These are phyloP conservation scores for Paracamarosporium sp. DNA, from an alignment of 2,329 filamentous ascomycete genomes.

Conservation along the genomic window DNA sequence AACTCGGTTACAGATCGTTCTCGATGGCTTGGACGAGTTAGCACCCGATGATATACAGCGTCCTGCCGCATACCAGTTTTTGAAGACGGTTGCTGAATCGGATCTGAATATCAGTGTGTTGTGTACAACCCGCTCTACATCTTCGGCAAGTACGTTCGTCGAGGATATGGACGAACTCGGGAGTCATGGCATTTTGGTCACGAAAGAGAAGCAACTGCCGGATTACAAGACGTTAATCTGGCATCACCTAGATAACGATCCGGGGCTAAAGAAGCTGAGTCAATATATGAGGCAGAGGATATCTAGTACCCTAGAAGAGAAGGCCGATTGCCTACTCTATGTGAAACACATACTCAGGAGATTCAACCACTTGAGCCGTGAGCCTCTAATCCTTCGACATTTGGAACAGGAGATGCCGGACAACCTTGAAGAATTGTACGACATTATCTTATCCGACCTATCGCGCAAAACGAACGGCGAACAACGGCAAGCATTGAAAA, in stretches of 20 bases:
- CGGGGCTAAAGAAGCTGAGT: slow-evolving; percentile 1
- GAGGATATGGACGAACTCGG: neutral
- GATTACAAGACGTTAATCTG: slow-evolving; percentile 3
- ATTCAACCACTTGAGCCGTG: slow-evolving; percentile 2
- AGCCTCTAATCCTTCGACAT: slow-evolving; percentile 5
- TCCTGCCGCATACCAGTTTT: neutral
- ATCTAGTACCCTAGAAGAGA: slow-evolving; percentile 1
- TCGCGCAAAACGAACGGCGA: neutral
- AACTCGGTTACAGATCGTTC: neutral
- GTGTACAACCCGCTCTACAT: slow-evolving; percentile 3
- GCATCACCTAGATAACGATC: slow-evolving; percentile 2
- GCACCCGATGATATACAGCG: slow-evolving; percentile 1
- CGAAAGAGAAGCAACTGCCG: slow-evolving; percentile 2
- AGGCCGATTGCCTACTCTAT: slow-evolving; percentile 2
- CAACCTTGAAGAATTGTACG: neutral
- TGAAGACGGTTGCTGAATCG: neutral
- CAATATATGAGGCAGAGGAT: slow-evolving; percentile 6
- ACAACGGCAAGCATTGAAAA: neutral
- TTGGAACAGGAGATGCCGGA: slow-evolving; percentile 4
- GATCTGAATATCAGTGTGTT: neutral
- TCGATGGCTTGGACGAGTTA: slow-evolving; percentile 5
- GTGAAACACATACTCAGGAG: slow-evolving; percentile 1
- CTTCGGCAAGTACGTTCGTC: neutral
- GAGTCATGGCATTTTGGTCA: neutral
- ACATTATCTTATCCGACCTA: neutral